A percentile compares a stretch with the other conserved stretches of the same genome.
Conservation (phyloP, 306 rosid genomes). For the Gastrolobium bilobum region DNA sequence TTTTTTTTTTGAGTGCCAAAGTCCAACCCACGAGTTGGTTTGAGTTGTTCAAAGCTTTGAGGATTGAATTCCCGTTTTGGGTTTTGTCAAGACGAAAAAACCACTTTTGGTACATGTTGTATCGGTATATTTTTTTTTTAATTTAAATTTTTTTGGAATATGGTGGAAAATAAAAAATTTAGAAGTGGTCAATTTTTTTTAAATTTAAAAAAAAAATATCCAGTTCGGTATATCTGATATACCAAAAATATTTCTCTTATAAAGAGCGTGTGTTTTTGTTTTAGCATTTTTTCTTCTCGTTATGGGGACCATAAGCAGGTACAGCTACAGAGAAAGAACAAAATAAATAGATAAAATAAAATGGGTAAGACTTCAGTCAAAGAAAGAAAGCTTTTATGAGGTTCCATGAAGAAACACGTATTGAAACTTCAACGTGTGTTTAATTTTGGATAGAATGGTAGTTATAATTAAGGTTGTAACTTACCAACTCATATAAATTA, state of each 20-base stretch:
- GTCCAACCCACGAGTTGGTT: constrained; percentile 69
- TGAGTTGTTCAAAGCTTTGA: constrained; percentile 64
- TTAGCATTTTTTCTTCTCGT: constrained; percentile 12
- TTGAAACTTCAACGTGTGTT: neutral
- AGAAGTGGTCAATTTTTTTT: no score
- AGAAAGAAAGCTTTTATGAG: constrained; percentile 56
- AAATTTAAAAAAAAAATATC: no score
- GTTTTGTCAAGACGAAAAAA: neutral
- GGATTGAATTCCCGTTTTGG: neutral
- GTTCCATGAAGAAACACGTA: constrained; percentile 46
- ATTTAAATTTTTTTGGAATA: no score
- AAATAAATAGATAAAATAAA: neutral
- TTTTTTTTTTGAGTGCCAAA: neutral
- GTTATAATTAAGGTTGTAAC: no score
- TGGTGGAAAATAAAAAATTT: no score
- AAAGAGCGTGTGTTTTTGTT: neutral
- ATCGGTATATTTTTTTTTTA: no score
- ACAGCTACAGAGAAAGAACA: neutral
- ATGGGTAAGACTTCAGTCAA: constrained; percentile 58
- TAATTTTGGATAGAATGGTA: no score
- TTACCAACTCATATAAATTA: no score
- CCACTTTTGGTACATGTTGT: no score
- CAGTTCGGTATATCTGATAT: no score
- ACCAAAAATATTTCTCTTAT: no score
- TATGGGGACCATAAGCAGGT: constrained; percentile 3